Evolutionary conservation across 139 green algal genomes (phyloP).

Genomic region (Chlorella sorokiniana): DNA sequence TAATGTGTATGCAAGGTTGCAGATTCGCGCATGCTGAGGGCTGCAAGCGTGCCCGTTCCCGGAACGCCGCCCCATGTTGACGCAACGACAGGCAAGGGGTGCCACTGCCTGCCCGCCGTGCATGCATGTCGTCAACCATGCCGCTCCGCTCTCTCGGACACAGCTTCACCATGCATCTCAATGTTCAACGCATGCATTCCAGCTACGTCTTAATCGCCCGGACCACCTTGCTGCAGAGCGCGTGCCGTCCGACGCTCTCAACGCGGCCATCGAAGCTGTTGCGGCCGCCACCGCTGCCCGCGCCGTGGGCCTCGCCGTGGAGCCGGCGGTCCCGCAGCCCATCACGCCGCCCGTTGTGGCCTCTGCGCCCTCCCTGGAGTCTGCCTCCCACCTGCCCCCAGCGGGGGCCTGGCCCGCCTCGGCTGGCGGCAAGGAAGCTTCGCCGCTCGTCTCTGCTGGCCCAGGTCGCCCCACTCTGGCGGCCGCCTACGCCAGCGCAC

Average conservation of each 20-base stretch:
- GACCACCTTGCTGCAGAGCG: slow-evolving; percentile 1
- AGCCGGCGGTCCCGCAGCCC: slow-evolving; percentile 13
- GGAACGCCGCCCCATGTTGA: slow-evolving; percentile 11
- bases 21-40: not conserved
- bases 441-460: too few relatives aligned
- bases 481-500: not conserved
- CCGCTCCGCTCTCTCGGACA: too few relatives aligned
- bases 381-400: not conserved
- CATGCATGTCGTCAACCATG: too few relatives aligned
- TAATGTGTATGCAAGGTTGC: not conserved
- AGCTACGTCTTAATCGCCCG: too few relatives aligned
- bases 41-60: slow-evolving; percentile 4
- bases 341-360: not conserved
- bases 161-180: too few relatives aligned
- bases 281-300: not conserved
- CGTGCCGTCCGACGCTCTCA: slow-evolving; percentile 1
- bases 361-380: not conserved
- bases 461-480: not conserved
- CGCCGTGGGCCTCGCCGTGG: not conserved
- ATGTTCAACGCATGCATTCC: too few relatives aligned
- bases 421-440: not conserved
- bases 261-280: slow-evolving; percentile 14
- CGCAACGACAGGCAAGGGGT: not conserved
- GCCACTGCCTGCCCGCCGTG: too few relatives aligned
- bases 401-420: too few relatives aligned